Base-by-base conservation (phyloP, 225 moss, liverwort and hornwort genomes). In the Bryoerythrophyllum caledonicum region DNA sequence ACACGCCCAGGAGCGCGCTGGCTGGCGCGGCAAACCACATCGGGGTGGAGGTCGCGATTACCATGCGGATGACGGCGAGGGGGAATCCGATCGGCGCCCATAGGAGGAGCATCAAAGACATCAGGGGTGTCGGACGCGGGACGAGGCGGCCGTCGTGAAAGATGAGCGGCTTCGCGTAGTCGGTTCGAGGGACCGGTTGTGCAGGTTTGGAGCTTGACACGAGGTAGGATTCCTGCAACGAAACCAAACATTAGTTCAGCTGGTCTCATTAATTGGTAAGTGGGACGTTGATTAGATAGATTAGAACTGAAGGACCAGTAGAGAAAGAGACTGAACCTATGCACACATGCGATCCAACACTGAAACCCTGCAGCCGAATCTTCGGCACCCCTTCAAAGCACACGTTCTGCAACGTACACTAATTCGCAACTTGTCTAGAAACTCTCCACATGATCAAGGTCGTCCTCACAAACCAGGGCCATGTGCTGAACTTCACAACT, bases 101-200 rank as follows among this genome's bases (percentile, higher is more conserved):
- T 0, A 91, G 67, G 2, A 91, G 67, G 5, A 88, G 63, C 10
- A 84, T 78, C 0, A 86, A 65, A 0, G 84, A 74, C 27, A 71
- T 85, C 11, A 84, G 60, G 3, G 86, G 90, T 0, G 88, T 91
- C 0, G 88, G 88, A 14, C 84, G 78, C 24, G 82, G 85, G 0
- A 91, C 91, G 7, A 91, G 24, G 2, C 91, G 78, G 0, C 88
- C 91, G n/a, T 91, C 88, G 55, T 91, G 91, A 32, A 91, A 91
- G 15, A 91, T 83, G 0, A 91, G 68, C 0, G 88, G 91, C 57
- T 84, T 88, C 23, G 85, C 11, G 16, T 88, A 88, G n/a, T 88
- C 68, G 0, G 34, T 43, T 37, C 81, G 82, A 0, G 84, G 84
- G 3, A 91, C 88, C 0, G 88, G 74, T 4, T 34, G 21, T 0